Conservation (phyloP, 2,329 filamentous ascomycete species). For the Leptographium flavum region DNA sequence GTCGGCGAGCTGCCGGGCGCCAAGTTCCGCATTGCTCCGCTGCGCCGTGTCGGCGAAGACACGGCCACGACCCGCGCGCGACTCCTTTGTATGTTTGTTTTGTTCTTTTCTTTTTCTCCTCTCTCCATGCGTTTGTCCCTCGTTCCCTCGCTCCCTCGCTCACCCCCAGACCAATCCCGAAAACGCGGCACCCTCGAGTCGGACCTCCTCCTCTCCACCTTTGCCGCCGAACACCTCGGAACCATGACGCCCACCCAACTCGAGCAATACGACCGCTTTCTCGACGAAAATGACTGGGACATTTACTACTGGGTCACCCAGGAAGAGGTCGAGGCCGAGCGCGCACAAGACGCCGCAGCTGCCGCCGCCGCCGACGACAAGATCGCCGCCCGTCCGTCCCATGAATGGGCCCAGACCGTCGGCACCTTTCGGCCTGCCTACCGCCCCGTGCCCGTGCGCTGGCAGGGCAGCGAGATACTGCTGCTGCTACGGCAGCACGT, state of each 20-base stretch:
- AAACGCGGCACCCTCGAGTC: conserved; percentile 94
- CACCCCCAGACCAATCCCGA: conserved; percentile 68
- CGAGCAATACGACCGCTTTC: conserved; percentile 74
- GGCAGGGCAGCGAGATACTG: conserved; percentile 73
- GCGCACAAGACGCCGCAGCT: conserved; percentile 10
- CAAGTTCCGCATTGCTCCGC: conserved; percentile 78
- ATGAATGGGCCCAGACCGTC: conserved; percentile 94
- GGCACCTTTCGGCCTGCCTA: conserved; percentile 92
- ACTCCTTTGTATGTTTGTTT: conserved; percentile 43
- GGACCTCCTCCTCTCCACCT: conserved; percentile 91
- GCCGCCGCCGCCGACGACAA: conserved; percentile 15
- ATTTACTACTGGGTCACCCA: conserved; percentile 99
- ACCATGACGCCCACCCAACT: conserved; percentile 62
- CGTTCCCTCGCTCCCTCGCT: too few species aligned
- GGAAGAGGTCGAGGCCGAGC: conserved; percentile 26
- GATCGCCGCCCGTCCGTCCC: conserved; percentile 26
- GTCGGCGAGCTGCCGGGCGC: conserved; percentile 82
- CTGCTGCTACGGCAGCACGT: conserved; percentile 69
- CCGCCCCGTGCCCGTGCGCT: conserved; percentile 72
- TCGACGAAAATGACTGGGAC: conserved; percentile 99
- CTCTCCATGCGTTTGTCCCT: too few species aligned
- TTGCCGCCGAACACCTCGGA: conserved; percentile 66
- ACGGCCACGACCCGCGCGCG: conserved; percentile 74
- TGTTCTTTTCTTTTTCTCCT: conserved; percentile 3
- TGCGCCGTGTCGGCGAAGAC: conserved; percentile 74